Base-by-base conservation (phyloP, 108 stramenopile genomes). In the Skeletonema tropicum region DNA sequence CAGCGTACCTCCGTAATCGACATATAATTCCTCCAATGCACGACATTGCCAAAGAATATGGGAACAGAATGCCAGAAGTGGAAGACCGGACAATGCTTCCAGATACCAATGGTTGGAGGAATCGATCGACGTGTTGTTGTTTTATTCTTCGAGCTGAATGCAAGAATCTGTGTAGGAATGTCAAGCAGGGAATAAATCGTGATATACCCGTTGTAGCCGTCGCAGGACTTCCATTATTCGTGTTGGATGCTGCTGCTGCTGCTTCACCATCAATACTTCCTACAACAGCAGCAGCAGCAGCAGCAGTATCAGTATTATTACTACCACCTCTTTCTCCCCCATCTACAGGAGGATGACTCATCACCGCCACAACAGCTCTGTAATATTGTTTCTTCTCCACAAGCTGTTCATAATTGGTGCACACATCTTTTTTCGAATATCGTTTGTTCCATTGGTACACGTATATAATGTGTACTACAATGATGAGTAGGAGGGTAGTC, bases 21-120 rank as follows among this genome's bases (percentile, higher is more conserved):
- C 65, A 59, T 77, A 84, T 9, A 75, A 11, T 29, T 77, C 77
- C 64, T 89, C 88, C 41, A 89, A 48, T 12, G 86, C 86, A 17
- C 88, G 86, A 73, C 88, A 89, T 41, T 83, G 73, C 88, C 88
- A 89, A 8, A 89, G 57, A 45, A 89, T 71, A 65, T 87, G 86
- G 9, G 78, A 85, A 21, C 80, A 68, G 75, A 73, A 89, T 5
- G 77, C 38, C 62, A 89, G 61, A 36, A 89, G 70, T 21, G 88
- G 85, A 11, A 87, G 31, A 11, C 86, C 88, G 32, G 84, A 85
- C 33, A 87, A 32, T n/a, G 36, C 64, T 59, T 33, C 83, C 81
- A 71, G 64, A 69, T 25, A 77, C 10, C 21, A 85, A 23, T 19
- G 84, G 80, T 7, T 77, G 58, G 10, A 80, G 46, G 15, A 83